These are phyloP conservation scores for Pseudogymnoascus sp. DNA, from an alignment of 2,329 filamentous ascomycete species.

Conservation along the genomic window DNA sequence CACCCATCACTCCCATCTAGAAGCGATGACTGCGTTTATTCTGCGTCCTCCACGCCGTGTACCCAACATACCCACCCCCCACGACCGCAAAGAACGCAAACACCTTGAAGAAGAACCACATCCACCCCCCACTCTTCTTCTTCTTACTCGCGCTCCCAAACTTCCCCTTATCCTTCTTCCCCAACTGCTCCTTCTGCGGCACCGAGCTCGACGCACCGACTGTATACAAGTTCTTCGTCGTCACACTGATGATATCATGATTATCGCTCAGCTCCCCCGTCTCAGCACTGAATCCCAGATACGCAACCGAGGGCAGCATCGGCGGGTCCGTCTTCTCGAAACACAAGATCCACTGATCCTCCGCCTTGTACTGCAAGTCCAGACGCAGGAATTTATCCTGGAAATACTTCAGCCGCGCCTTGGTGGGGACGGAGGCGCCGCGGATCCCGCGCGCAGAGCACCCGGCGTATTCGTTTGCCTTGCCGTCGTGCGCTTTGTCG, in stretches of 20 bases:
- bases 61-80: conserved; percentile 76
- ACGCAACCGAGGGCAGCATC: conserved; percentile 70
- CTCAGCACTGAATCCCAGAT: conserved; percentile 75
- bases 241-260: conserved; percentile 88
- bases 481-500: conserved; percentile 91
- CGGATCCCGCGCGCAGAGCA: conserved; percentile 92
- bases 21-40: conserved; percentile 28
- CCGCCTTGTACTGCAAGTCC: conserved; percentile 88
- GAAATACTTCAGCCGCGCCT: conserved; percentile 88
- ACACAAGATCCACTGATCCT: conserved; percentile 82
- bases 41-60: conserved; percentile 65
- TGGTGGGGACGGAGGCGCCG: conserved; percentile 71
- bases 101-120: conserved; percentile 74
- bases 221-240: conserved; percentile 80
- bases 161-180: conserved; percentile 13
- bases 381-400: conserved; percentile 87
- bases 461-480: conserved; percentile 83
- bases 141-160: conserved; percentile 15
- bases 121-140: conserved; percentile 42
- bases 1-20: conserved; percentile 12
- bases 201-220: conserved; percentile 11
- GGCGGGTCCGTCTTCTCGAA: conserved; percentile 68
- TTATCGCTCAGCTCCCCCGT: conserved; percentile 96
- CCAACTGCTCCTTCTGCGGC: conserved; percentile 20
- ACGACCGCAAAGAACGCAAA: conserved; percentile 64